Base-by-base conservation (phyloP, 257 asterid genomes). In the Orobanche coerulescens region DNA sequence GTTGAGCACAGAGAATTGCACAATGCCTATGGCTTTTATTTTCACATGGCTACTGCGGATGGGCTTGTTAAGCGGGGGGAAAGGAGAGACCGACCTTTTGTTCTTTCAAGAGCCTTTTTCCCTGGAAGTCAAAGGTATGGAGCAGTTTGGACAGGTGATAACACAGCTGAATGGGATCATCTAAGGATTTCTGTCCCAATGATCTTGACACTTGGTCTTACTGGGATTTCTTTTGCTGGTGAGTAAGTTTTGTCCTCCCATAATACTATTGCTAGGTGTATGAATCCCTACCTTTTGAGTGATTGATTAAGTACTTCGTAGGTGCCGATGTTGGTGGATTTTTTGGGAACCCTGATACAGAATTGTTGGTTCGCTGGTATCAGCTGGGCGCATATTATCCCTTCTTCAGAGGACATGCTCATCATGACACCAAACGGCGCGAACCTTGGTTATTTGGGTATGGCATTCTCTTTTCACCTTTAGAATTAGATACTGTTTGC, bases 291-390 rank as follows among this genome's bases (percentile, higher is more conserved):
- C 4, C 15, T 66, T 61, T 47, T 37, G 24, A 9, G 7, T 75
- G 43, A 59, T 62, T 58, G 28, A 43, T n/a, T 58, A 25, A 66
- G 20, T 69, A 42, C 59, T 55, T 14, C 61, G 8, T 75, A 89
- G 99, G 99, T 63, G 97, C 99, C 8, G 97, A 93, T 80, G 76
- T 93, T 73, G 99, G 99, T 76, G 99, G 99, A 14, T 93, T 93
- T 82, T 93, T 93, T 42, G 97, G 97, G 66, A 93, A 89, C 81
- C 95, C 99, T 22, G 97, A 87, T 63, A 70, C 90, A 25, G 96
- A 89, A 57, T 67, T 93, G 77, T 75, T 93, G 75, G 86, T 93
- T 61, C 95, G 99, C 22, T 93, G 99, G 99, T 93, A 93, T 84
- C 99, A 93, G 78, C 73, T 93, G 66, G 97, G 97, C 46, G 97